phyloP scores from a whole-genome alignment of 2,329 filamentous ascomycete species.

The Phyllosticta citribraziliensis region DNA sequence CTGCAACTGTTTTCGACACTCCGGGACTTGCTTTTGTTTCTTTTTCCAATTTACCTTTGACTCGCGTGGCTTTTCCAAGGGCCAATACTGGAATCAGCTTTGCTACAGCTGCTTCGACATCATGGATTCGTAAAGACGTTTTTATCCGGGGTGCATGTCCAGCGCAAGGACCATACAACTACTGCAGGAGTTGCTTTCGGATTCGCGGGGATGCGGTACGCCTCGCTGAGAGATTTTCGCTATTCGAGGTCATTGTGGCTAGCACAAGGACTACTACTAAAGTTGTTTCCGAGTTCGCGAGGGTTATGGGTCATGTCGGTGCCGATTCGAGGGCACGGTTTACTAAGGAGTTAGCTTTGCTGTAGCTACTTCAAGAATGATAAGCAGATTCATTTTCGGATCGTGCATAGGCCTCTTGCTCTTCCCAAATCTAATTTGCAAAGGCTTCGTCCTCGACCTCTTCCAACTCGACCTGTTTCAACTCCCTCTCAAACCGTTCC shows the following conservation, averaged over 20 bases:
- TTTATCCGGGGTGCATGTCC: not conserved
- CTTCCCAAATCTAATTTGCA: not conserved
- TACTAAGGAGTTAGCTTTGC: not conserved
- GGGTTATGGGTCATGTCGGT: not conserved
- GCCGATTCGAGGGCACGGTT: not conserved
- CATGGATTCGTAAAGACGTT: too few relatives aligned
- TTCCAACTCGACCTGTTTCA: slow-evolving; percentile 35
- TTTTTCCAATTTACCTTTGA: not conserved
- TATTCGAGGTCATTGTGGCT: not conserved
- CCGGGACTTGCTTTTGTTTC: not conserved
- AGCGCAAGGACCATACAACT: not conserved
- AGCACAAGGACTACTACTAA: not conserved
- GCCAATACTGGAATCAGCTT: too few relatives aligned
- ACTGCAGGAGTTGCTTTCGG: not conserved
- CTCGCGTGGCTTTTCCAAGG: too few relatives aligned
- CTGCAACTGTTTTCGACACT: too few relatives aligned
- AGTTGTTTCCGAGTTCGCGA: not conserved
- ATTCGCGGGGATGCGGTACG: not conserved
- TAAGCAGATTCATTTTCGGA: not conserved
- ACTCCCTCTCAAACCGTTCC: slow-evolving; percentile 24
- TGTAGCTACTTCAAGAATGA: not conserved
- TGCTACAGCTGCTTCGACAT: too few relatives aligned
- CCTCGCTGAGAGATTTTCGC: not conserved
- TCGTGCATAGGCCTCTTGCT: not conserved
- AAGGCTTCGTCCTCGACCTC: slow-evolving; percentile 37